Base-by-base conservation (phyloP, 306 rosid genomes). In the Quercus parvula region DNA sequence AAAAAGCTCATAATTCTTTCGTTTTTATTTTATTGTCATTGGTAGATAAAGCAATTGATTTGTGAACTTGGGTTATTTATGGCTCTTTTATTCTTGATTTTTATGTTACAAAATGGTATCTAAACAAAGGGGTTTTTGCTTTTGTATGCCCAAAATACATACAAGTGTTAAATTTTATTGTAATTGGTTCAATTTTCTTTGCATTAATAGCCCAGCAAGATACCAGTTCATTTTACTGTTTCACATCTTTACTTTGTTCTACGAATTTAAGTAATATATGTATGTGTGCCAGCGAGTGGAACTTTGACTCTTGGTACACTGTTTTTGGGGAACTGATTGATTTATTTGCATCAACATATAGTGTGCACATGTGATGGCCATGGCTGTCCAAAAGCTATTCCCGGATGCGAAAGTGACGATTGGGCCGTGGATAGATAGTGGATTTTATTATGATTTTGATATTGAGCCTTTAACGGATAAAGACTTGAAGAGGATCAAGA, bases 341-440 rank as follows among this genome's bases (percentile, higher is more conserved):
- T 49, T 70, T 61, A 18, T 49, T 31, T 77, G 79, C 75, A 14
- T 54, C 31, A 56, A n/a, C 46, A 41, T 83, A 73, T 79, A 93
- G 99, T 93, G 98, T 85, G 99, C 98, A 3, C 99, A 95, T 87
- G 99, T 95, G 78, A 95, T 95, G 99, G 99, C 99, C 68, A 95
- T 95, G 99, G 99, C 98, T 13, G 99, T 95, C 86, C 98, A 95
- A 84, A 93, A 91, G 86, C 92, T 93, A 76, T 93, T 67, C 81
- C 98, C 98, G 22, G 83, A 93, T 79, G 99, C 99, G 5, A 95
- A 95, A 86, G 99, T 93, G 73, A 95, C 99, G 2, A 95, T 93
- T 73, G 99, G 99, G 38, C 99, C 98, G 55, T 91, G 99, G 99
- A 95, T 95, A 54, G 97, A 91, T 35, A 90, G 89, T 82, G 99